phyloP scores from a whole-genome alignment of 306 rosid genomes.

The Betula pendula region DNA sequence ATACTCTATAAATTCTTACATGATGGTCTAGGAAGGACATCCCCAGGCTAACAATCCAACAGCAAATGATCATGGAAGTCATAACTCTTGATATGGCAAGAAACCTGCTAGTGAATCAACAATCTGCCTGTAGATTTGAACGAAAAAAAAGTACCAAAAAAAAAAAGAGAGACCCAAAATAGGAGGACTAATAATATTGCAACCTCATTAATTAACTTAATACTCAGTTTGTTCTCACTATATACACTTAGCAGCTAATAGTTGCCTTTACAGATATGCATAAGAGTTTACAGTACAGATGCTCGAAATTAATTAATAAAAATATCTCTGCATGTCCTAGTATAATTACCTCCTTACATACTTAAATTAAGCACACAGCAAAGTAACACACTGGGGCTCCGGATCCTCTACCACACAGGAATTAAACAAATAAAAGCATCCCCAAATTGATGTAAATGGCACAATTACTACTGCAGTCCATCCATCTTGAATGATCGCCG shows the following conservation, averaged over 20 bases:
- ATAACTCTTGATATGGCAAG: no score
- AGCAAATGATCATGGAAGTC: neutral
- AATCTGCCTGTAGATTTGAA: neutral
- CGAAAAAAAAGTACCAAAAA: neutral
- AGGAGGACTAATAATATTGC: neutral
- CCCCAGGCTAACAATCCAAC: neutral
- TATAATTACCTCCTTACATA: neutral
- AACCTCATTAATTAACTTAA: constrained; percentile 11
- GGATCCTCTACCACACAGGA: neutral
- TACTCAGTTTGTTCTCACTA: constrained; percentile 16
- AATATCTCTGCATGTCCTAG: neutral
- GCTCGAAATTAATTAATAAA: neutral
- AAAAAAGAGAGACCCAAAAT: neutral
- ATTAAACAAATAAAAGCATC: neutral
- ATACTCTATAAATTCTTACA: neutral
- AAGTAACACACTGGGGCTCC: constrained; percentile 14
- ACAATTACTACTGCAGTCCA: neutral
- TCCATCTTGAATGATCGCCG: neutral
- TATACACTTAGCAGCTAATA: constrained; percentile 27
- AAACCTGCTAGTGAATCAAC: neutral
- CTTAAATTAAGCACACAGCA: constrained; percentile 22
- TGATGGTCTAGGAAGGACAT: neutral
- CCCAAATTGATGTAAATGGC: neutral
- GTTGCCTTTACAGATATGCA: neutral
- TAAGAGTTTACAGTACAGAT: constrained; percentile 13